These are phyloP conservation scores for Aureobasidium zeae DNA, from an alignment of 2,329 filamentous ascomycete genomes.

Conservation along the genomic window DNA sequence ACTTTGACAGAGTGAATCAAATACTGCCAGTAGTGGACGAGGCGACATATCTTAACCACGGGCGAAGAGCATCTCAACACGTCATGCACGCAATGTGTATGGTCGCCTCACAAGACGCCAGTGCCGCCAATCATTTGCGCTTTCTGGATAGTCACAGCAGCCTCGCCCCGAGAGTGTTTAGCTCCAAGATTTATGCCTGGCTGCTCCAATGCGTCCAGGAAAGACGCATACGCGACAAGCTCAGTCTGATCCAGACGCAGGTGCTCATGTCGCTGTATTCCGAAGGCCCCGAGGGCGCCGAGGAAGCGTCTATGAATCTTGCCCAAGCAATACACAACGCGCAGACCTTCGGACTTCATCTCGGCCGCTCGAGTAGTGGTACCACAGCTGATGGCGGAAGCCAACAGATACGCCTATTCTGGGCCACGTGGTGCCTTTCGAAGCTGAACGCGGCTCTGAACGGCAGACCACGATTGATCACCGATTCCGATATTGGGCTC, in stretches of 20 bases:
- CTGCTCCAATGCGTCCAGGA: constrained; percentile 35
- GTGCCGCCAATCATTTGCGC: constrained; percentile 33
- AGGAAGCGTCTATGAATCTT: constrained; percentile 39
- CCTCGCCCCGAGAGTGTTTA: constrained; percentile 36
- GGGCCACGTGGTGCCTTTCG: constrained; percentile 42
- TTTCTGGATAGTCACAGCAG: constrained; percentile 24
- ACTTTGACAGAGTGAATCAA: constrained; percentile 38
- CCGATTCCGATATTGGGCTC: constrained; percentile 30
- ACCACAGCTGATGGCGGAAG: constrained; percentile 53
- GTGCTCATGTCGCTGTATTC: constrained; percentile 40
- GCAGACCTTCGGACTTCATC: constrained; percentile 39
- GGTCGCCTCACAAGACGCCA: constrained; percentile 39
- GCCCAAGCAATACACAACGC: constrained; percentile 42
- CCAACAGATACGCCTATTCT: constrained; percentile 50
- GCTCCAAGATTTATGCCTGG: constrained; percentile 35
- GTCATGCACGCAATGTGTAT: constrained; percentile 40
- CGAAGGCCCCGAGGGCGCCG: constrained; percentile 36
- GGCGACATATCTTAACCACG: constrained; percentile 32
- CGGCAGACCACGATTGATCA: constrained; percentile 39
- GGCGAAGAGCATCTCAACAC: constrained; percentile 30
- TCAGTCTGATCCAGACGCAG: constrained; percentile 39
- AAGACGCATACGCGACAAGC: constrained; percentile 36
- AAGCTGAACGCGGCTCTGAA: constrained; percentile 40
- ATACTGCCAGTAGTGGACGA: constrained; percentile 40
- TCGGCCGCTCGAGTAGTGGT: constrained; percentile 51